Evolutionary conservation across 2,329 filamentous ascomycete genomes (phyloP).

Genomic region (Diplodia corticola): DNA sequence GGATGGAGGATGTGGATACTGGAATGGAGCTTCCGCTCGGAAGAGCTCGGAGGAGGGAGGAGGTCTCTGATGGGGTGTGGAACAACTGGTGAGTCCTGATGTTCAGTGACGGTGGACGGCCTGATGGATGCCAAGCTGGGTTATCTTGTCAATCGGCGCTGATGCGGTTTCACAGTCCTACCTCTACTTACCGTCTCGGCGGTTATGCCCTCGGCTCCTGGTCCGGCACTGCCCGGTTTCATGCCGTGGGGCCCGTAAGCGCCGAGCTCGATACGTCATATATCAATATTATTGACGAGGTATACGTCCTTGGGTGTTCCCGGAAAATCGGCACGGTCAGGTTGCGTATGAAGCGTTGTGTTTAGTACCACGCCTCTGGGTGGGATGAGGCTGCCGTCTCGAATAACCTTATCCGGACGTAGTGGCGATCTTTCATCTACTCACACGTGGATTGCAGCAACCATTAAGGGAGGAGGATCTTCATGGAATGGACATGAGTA

Average conservation of each 20-base stretch:
- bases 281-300: not conserved
- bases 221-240: not conserved
- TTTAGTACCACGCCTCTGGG: not conserved
- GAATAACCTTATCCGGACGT: slow-evolving; percentile 1
- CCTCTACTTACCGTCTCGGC: not conserved
- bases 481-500: not conserved
- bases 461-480: not conserved
- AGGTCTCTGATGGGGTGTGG: no score
- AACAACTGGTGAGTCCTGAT: not conserved
- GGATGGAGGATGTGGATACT: not conserved
- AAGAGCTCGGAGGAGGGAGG: not conserved
- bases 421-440: not conserved
- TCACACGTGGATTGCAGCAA: not conserved
- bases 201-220: not conserved
- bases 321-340: not conserved
- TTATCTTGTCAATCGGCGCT: not conserved
- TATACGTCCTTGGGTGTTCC: not conserved
- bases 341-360: not conserved
- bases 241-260: no score
- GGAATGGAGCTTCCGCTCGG: not conserved
- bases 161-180: not conserved
- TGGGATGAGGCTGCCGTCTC: not conserved
- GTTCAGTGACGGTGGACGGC: not conserved
- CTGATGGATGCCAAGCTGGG: not conserved
- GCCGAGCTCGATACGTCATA: not conserved